Evolutionary conservation across 257 asterid species (phyloP).

Genomic region (Euphrasia confusa): DNA sequence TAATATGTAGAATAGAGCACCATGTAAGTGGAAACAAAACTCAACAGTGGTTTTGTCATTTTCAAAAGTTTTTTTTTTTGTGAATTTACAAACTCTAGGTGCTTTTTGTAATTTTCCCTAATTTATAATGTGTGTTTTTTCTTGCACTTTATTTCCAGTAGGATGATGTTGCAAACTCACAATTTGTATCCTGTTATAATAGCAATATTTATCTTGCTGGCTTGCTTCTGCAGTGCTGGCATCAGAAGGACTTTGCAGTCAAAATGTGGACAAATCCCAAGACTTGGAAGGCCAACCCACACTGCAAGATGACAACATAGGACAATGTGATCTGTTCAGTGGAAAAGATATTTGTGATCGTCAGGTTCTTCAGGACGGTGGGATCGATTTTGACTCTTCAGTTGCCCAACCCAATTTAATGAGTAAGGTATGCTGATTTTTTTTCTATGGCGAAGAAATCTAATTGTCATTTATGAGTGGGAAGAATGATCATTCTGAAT

Average conservation of each 20-base stretch:
- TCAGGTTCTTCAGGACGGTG: conserved; percentile 64
- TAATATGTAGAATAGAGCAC: no score
- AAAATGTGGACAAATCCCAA: conserved; percentile 25
- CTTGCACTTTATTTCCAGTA: no score
- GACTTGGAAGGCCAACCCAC: conserved; percentile 23
- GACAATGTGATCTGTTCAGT: conserved; percentile 45
- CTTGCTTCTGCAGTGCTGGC: conserved; percentile 22
- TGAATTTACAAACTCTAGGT: no score
- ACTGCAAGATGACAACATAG: conserved; percentile 29
- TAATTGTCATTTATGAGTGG: background rate
- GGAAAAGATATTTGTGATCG: conserved; percentile 64
- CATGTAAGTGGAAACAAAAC: no score
- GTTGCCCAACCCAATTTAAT: conserved; percentile 34
- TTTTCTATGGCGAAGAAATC: background rate
- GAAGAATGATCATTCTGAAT: background rate
- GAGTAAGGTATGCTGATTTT: conserved; percentile 37
- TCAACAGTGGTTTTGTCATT: no score
- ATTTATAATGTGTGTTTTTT: background rate
- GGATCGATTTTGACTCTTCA: conserved; percentile 33
- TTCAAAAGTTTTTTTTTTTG: no score
- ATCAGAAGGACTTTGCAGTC: conserved; percentile 33
- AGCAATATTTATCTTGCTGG: background rate
- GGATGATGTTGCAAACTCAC: no score
- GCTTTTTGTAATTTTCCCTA: background rate
- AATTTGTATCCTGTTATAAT: no score